A percentile compares a stretch with the other conserved stretches of the same genome.
phyloP scores from a whole-genome alignment of 345 rosid species.

The Lepidium didymum region DNA sequence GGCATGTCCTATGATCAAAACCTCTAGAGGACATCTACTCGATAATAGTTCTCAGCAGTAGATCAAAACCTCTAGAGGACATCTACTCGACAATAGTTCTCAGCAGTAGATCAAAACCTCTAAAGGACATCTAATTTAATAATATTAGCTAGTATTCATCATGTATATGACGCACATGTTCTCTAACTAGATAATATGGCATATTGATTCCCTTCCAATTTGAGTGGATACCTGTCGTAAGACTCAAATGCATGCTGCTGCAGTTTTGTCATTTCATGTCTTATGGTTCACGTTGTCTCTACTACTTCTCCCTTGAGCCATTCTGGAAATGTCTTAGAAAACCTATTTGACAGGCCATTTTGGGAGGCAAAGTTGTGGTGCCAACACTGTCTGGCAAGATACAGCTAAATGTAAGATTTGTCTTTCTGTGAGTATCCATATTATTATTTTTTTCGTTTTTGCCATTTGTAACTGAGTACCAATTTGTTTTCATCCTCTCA shows the following conservation, averaged over 20 bases:
- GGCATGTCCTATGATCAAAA: neutral
- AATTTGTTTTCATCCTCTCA: neutral
- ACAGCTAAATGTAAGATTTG: slow-evolving; percentile 50
- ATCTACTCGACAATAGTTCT: neutral
- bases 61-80: slow-evolving; percentile 1
- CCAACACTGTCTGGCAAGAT: slow-evolving; percentile 69
- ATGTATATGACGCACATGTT: neutral
- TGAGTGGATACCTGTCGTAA: neutral
- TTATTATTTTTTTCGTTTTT: neutral
- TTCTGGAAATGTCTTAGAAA: neutral
- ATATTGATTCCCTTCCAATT: neutral
- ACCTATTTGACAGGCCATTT: slow-evolving; percentile 61
- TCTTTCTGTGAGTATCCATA: neutral
- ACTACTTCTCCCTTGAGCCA: neutral
- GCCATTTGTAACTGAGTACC: neutral
- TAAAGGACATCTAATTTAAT: slow-evolving; percentile 3
- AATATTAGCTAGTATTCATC: neutral
- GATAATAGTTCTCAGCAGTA: neutral
- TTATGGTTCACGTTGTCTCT: slow-evolving; percentile 4
- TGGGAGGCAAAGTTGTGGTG: slow-evolving; percentile 79
- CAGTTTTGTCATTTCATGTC: neutral
- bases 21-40: neutral
- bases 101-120: neutral
- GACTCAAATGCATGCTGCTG: neutral
- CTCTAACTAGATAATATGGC: slow-evolving; percentile 4